Evolutionary conservation across 2,329 filamentous ascomycete genomes (phyloP), one percentile per base, ranked within the genome.

Genomic region (Magnaporthiopsis incrustans): DNA sequence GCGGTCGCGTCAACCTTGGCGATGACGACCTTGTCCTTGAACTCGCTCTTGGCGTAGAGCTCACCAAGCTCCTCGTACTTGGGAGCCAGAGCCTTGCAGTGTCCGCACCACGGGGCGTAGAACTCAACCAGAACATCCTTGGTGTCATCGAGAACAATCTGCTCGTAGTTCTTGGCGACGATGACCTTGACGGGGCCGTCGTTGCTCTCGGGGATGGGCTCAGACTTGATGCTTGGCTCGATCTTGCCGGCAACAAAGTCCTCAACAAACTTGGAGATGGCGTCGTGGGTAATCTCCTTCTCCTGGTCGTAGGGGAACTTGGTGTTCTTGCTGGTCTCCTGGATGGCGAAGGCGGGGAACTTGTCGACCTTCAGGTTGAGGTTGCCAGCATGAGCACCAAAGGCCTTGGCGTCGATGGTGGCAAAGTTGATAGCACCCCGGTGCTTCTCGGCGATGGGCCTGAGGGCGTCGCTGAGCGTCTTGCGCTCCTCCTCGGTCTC

Each of bases 81-180:
- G 73, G 95, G 95, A 65, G 95, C 94, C 67, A 99, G 89, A 78
- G 87, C 93, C 87, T 98, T 98, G 91, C 95, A 99, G 87, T 99
- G 95, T 71, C 95, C 95, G 77, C 95, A 99, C 95, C 95, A 99
- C 68, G 95, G 95, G 66, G 95, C 95, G 82, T 99, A 99, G 83
- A 97, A 98, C 83, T 99, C 95, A 68, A 99, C 80, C 70, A 99
- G 86, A 66, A 99, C 95, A 78, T 99, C 95, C 89, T 98, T 98
- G 75, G 89, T 84, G 77, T 96, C 89, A 75, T 99, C 89, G 64
- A 97, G 85, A 73, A 99, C 93, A 70, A 98, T 81, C 10, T 96
- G 85, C 68, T 97, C 84, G 85, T 97, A 99, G 81, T 85, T 94
- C 82, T 96, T 90, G 76, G 94, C 95, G 65, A 99, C 95, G 65